These are phyloP conservation scores for Alternaria gansuensis DNA, from an alignment of 2,329 filamentous ascomycete species.

Conservation along the genomic window DNA sequence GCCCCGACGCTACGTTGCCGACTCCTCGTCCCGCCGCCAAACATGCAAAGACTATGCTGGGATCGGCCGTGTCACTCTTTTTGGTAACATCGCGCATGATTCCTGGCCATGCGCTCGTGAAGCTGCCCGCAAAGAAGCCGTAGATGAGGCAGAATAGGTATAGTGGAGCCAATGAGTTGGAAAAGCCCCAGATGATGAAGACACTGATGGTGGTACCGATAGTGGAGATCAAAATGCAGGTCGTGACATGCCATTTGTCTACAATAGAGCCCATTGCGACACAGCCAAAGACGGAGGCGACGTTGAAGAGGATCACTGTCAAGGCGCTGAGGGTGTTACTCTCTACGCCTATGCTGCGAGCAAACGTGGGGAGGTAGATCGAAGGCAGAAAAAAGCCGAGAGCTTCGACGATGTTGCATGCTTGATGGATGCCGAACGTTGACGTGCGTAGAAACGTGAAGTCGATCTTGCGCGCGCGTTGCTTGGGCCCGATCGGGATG, in stretches of 20 bases:
- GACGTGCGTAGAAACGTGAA: background rate
- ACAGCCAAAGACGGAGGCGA: constrained; percentile 47
- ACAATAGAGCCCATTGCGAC: constrained; percentile 49
- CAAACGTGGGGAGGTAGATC: constrained; percentile 52
- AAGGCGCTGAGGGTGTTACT: constrained; percentile 38
- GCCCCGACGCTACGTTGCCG: constrained; percentile 60
- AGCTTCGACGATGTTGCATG: constrained; percentile 49
- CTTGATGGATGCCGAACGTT: constrained; percentile 35
- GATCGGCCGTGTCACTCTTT: constrained; percentile 44
- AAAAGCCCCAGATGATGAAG: constrained; percentile 59
- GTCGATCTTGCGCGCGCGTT: background rate
- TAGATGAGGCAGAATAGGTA: constrained; percentile 43
- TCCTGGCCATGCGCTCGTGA: constrained; percentile 38
- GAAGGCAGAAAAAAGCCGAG: constrained; percentile 53
- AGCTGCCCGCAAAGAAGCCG: constrained; percentile 47
- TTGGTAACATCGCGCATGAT: constrained; percentile 41
- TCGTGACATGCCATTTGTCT: constrained; percentile 55
- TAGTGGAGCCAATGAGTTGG: constrained; percentile 48
- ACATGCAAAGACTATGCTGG: constrained; percentile 58
- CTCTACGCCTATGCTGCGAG: constrained; percentile 40
- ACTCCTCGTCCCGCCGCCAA: constrained; percentile 59
- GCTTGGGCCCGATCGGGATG: background rate
- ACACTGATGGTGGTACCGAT: background rate
- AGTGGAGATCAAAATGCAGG: constrained; percentile 40
- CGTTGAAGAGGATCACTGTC: constrained; percentile 48